These are phyloP conservation scores for Amylocystis lapponica DNA, from an alignment of 768 basidiomycete species.

Conservation along the genomic window DNA sequence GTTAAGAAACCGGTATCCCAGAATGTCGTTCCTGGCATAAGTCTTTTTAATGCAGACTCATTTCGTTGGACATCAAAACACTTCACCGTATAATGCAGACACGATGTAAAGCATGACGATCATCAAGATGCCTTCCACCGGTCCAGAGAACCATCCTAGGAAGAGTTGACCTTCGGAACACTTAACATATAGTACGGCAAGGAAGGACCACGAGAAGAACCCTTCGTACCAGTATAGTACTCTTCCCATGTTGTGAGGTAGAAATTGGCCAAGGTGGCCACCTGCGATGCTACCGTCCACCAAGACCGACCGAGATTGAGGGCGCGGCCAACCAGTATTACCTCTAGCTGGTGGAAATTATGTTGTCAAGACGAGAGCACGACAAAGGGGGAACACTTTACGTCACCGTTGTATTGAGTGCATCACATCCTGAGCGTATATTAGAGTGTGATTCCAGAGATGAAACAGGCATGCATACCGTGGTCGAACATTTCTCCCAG, in stretches of 20 bases:
- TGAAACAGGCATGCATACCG: constrained; percentile 39
- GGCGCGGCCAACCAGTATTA: constrained; percentile 74
- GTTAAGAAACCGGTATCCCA: constrained; percentile 73
- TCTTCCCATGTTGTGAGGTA: constrained; percentile 78
- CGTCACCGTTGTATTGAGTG: constrained; percentile 85
- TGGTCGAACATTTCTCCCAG: constrained; percentile 99
- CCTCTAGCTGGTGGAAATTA: constrained; percentile 64
- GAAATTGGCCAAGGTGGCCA: constrained; percentile 62
- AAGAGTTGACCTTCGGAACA: constrained; percentile 64
- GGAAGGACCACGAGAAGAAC: neutral
- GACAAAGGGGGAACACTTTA: constrained; percentile 12
- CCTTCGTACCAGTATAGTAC: constrained; percentile 72
- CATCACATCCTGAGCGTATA: constrained; percentile 65
- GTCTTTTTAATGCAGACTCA: neutral
- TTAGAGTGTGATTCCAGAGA: too few relatives aligned
- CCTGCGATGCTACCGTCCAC: constrained; percentile 93
- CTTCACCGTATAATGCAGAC: constrained; percentile 68
- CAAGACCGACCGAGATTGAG: constrained; percentile 91
- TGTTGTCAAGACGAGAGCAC: neutral
- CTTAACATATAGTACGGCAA: neutral
- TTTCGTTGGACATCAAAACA: too few relatives aligned
- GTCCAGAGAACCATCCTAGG: constrained; percentile 91
- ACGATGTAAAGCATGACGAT: constrained; percentile 72
- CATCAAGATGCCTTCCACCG: constrained; percentile 93
- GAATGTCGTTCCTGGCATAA: constrained; percentile 73